Percentiles rank a stretch among this genome's conserved stretches.
Conservation (phyloP, 306 rosid genomes). For the Trichosanthes cucumerina region DNA sequence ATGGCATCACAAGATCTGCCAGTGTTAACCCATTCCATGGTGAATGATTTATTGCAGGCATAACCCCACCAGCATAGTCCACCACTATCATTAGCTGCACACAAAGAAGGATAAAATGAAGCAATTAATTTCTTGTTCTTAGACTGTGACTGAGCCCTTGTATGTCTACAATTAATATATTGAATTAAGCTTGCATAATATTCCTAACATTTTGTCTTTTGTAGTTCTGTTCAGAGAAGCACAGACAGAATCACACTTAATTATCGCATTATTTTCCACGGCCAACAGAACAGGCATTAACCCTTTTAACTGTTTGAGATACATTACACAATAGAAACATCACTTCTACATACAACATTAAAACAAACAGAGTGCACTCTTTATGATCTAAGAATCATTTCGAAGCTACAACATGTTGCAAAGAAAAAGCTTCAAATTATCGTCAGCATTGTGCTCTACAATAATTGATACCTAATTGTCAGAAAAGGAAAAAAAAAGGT, state of each 20-base stretch:
- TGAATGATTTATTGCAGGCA: constrained; percentile 86
- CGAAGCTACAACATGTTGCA: not conserved
- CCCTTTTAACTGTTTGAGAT: not conserved
- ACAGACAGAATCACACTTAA: not conserved
- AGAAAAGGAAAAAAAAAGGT: not conserved
- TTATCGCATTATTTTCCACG: not conserved
- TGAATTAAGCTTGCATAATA: not conserved
- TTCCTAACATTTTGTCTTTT: not conserved
- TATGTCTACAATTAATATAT: not conserved
- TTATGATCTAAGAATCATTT: not conserved
- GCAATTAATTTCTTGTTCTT: not conserved
- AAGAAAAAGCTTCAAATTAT: not conserved
- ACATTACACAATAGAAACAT: not conserved
- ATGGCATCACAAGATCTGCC: constrained; percentile 95
- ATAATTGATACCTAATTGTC: not conserved
- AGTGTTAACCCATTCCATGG: constrained; percentile 95
- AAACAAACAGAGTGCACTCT: not conserved
- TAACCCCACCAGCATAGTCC: constrained; percentile 77
- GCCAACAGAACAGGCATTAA: not conserved
- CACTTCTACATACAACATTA: not conserved
- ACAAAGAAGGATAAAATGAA: not conserved
- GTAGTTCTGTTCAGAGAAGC: not conserved
- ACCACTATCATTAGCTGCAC: constrained; percentile 93
- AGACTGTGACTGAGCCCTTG: not conserved
- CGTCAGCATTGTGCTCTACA: not conserved